A percentile compares a stretch with the other conserved stretches of the same genome.
These are phyloP conservation scores for Sphaerostilbella broomeana DNA, from an alignment of 2,329 filamentous ascomycete genomes.

Conservation along the genomic window DNA sequence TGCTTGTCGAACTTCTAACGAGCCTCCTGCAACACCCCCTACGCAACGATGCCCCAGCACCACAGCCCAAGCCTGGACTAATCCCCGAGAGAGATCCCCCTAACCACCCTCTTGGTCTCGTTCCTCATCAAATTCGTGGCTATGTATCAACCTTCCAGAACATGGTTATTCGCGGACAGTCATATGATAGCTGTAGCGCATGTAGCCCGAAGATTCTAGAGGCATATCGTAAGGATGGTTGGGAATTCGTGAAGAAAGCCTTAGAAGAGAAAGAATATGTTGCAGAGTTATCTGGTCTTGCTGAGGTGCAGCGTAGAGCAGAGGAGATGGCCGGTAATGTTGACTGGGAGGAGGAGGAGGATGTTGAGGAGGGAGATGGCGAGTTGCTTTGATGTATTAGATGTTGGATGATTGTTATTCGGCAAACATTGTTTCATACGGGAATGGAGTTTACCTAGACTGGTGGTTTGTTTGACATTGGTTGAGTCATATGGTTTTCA, in stretches of 20 bases:
- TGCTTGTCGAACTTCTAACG: conserved; percentile 83
- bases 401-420: too few species aligned
- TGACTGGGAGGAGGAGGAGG: conserved; percentile 57
- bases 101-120: conserved; percentile 57
- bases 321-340: conserved; percentile 46
- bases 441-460: conserved; percentile 6
- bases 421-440: not conserved
- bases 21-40: conserved; percentile 83
- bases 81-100: conserved; percentile 49
- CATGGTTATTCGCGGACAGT: conserved; percentile 63
- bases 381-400: conserved; percentile 36
- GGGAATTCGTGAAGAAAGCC: conserved; percentile 70
- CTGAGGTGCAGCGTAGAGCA: conserved; percentile 60
- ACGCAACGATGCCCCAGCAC: conserved; percentile 55
- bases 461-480: too few species aligned
- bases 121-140: conserved; percentile 76
- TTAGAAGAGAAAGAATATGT: conserved; percentile 72
- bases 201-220: conserved; percentile 65
- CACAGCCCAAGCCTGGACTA: conserved; percentile 33
- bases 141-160: conserved; percentile 70
- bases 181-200: conserved; percentile 75
- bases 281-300: conserved; percentile 65
- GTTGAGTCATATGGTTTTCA: too few species aligned
- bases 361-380: conserved; percentile 48
- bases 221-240: conserved; percentile 61